Evolutionary conservation across 176 grass and related monocot genomes (phyloP).

Genomic region (bread wheat (Triticum aestivum)): DNA sequence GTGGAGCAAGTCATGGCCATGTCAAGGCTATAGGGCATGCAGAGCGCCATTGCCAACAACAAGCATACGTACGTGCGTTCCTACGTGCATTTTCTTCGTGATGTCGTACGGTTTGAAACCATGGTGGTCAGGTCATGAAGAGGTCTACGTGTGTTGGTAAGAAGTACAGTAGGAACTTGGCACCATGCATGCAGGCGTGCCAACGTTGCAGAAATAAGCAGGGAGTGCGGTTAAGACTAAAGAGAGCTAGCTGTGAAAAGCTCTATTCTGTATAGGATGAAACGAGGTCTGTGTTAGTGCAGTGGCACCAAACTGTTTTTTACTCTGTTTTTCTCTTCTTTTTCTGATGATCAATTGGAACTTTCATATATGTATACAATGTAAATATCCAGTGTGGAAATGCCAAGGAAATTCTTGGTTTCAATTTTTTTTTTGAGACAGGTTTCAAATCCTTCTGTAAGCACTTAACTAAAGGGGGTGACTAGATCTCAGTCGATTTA

Average conservation of each 20-base stretch:
- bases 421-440: neutral
- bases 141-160: neutral
- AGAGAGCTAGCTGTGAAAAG: neutral
- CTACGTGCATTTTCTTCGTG: neutral
- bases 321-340: neutral
- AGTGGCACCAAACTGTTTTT: neutral
- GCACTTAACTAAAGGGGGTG: neutral
- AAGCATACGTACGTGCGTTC: neutral
- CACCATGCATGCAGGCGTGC: neutral
- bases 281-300: neutral
- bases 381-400: conserved; percentile 11
- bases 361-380: neutral
- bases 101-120: neutral
- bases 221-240: neutral
- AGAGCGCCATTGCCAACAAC: neutral
- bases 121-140: neutral
- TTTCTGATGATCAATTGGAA: neutral
- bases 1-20: conserved; percentile 50
- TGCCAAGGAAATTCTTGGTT: neutral
- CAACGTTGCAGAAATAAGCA: conserved; percentile 34
- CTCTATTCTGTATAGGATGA: neutral
- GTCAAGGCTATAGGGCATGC: conserved; percentile 45
- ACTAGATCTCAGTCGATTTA: too few relatives aligned
- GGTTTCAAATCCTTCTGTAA: neutral
- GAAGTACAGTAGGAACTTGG: conserved; percentile 14